phyloP scores from a whole-genome alignment of 352 stramenopile genomes.

The Discostella stelligera region DNA sequence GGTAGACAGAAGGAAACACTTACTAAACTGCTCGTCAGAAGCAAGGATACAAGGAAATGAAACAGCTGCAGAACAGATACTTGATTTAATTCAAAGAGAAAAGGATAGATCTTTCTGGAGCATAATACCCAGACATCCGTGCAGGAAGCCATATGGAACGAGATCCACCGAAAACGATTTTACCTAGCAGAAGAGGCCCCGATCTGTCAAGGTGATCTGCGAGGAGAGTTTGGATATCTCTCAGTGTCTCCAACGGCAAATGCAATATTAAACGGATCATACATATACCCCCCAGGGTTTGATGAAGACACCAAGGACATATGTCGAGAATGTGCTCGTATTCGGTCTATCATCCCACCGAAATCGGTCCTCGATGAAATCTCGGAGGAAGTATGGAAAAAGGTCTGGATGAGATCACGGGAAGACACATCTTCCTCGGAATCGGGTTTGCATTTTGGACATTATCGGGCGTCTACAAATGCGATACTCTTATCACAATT shows the following conservation, averaged over 20 bases:
- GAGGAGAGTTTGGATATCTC: too few relatives aligned
- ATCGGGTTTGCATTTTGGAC: slow-evolving; percentile 46
- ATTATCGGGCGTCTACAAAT: slow-evolving; percentile 33
- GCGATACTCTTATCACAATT: slow-evolving; percentile 25
- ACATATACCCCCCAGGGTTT: not conserved
- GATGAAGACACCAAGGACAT: slow-evolving; percentile 2
- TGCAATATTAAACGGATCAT: slow-evolving; percentile 12
- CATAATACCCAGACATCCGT: not conserved
- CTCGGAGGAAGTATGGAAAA: slow-evolving; percentile 5
- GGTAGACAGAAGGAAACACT: not conserved
- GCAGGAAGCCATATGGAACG: slow-evolving; percentile 7
- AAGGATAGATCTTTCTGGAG: slow-evolving; percentile 9
- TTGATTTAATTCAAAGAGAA: slow-evolving; percentile 15
- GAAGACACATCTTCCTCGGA: slow-evolving; percentile 50
- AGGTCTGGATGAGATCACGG: slow-evolving; percentile 17
- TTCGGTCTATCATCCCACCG: slow-evolving; percentile 1
- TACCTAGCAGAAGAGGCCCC: slow-evolving; percentile 19
- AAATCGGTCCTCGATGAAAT: slow-evolving; percentile 10
- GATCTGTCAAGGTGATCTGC: slow-evolving; percentile 16
- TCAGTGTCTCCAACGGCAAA: not conserved
- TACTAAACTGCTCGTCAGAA: not conserved
- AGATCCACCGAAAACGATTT: slow-evolving; percentile 4
- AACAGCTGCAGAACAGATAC: slow-evolving; percentile 6
- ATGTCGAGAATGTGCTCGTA: slow-evolving; percentile 1
- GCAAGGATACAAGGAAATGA: not conserved